Percentiles rank a stretch among this genome's conserved stretches.
phyloP scores from a whole-genome alignment of 164 flowering plant species.

The Cinnamomum micranthum region DNA sequence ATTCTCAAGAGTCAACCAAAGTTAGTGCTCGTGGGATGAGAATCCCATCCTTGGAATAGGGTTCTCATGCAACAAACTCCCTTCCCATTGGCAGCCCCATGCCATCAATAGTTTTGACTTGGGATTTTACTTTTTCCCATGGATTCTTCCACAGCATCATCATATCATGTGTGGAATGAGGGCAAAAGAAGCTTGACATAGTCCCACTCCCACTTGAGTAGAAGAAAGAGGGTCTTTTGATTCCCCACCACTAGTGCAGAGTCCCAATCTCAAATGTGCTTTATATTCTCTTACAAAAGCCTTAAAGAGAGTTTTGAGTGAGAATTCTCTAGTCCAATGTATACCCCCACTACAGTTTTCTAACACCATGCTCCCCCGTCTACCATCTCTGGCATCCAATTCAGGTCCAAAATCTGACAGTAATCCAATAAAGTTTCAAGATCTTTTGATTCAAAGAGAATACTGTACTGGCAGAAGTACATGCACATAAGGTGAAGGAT shows the following conservation, averaged over 20 bases:
- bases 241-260: slow-evolving; percentile 3
- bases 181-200: slow-evolving; percentile 6
- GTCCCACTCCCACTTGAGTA: slow-evolving; percentile 17
- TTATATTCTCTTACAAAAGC: not conserved
- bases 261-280: slow-evolving; percentile 5
- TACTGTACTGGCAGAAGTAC: not conserved
- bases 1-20: slow-evolving; percentile 24
- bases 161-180: slow-evolving; percentile 13
- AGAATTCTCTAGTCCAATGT: no score
- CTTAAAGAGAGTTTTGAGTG: not conserved
- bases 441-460: not conserved
- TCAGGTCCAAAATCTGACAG: not conserved
- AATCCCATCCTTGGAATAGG: slow-evolving; percentile 22
- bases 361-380: no score
- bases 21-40: slow-evolving; percentile 19
- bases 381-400: not conserved
- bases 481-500: no score
- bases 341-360: no score
- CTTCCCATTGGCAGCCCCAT: slow-evolving; percentile 10
- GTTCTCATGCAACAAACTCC: slow-evolving; percentile 12
- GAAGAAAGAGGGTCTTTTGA: not conserved
- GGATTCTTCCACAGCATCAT: slow-evolving; percentile 18
- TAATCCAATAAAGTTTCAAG: not conserved
- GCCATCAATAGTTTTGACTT: slow-evolving; percentile 14
- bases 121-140: not conserved